Conservation (phyloP, 2,329 filamentous ascomycete genomes). For the Rhynchosporium secalis region DNA sequence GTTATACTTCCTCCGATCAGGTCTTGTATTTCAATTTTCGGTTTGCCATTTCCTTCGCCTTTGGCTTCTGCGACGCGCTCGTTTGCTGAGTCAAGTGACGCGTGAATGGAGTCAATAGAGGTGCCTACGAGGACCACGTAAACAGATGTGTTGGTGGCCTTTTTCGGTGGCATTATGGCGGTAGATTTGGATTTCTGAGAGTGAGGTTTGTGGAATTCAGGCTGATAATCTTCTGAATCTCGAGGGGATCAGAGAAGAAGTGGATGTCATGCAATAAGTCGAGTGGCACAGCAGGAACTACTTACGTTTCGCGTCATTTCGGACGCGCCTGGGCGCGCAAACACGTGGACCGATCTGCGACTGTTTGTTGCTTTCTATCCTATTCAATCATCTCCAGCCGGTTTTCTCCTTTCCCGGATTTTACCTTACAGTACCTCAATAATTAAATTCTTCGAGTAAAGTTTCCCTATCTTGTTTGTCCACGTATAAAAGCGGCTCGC, state of each 20-base stretch:
- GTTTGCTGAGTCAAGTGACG: conserved; percentile 24
- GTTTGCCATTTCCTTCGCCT: conserved; percentile 4
- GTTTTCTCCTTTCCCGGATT: too few species aligned
- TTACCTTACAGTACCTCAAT: too few species aligned
- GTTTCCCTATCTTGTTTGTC: too few species aligned
- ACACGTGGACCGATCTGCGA: neutral
- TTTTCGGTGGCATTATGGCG: conserved; percentile 28
- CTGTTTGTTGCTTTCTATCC: neutral
- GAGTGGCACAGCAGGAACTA: conserved; percentile 3
- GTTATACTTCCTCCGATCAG: conserved; percentile 26
- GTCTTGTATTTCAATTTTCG: conserved; percentile 14
- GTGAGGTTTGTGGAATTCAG: neutral
- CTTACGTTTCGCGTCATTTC: neutral
- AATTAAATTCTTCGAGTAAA: too few species aligned
- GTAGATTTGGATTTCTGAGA: neutral
- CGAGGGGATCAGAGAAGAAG: neutral
- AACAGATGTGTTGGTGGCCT: conserved; percentile 16
- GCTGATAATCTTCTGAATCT: neutral
- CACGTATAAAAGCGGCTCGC: too few species aligned
- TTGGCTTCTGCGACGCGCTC: conserved; percentile 16
- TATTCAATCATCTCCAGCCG: neutral
- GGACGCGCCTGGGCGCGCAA: neutral
- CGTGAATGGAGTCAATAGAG: conserved; percentile 24
- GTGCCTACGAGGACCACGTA: conserved; percentile 18
- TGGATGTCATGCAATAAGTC: conserved; percentile 3